These are phyloP conservation scores for Pleurotus djamor DNA, from an alignment of 768 basidiomycete species.

Conservation along the genomic window DNA sequence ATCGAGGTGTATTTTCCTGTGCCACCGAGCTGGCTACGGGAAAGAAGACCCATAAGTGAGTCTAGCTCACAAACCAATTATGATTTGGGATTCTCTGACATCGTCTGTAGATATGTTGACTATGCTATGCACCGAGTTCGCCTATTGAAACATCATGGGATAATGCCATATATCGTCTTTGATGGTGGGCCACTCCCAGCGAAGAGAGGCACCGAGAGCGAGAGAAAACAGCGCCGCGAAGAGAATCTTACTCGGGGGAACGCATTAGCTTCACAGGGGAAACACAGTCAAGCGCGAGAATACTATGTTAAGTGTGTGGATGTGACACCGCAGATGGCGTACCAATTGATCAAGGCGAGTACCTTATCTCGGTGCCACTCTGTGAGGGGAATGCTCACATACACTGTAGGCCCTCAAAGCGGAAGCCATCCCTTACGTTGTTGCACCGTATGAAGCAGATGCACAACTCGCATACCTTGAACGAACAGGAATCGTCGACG, in stretches of 20 bases:
- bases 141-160: constrained; percentile 78
- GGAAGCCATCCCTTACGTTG: constrained; percentile 80
- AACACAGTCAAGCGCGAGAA: constrained; percentile 79
- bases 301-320: constrained; percentile 90
- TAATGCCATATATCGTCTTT: constrained; percentile 91
- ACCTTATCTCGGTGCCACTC: background rate
- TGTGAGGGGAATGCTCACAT: background rate
- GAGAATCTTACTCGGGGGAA: constrained; percentile 78
- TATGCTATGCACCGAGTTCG: constrained; percentile 94
- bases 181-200: constrained; percentile 96
- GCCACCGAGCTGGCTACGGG: constrained; percentile 89
- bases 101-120: constrained; percentile 77
- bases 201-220: constrained; percentile 86
- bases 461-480: constrained; percentile 96
- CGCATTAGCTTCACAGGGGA: constrained; percentile 73
- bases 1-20: constrained; percentile 87
- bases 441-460: constrained; percentile 98
- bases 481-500: constrained; percentile 76
- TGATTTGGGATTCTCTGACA: background rate
- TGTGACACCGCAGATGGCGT: constrained; percentile 97
- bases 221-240: constrained; percentile 71
- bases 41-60: constrained; percentile 79
- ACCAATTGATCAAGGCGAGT: constrained; percentile 90
- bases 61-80: constrained; percentile 9
- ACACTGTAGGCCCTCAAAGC: constrained; percentile 71